Conservation (phyloP, 2,329 filamentous ascomycete genomes). For the Pochonia chlamydosporia region DNA sequence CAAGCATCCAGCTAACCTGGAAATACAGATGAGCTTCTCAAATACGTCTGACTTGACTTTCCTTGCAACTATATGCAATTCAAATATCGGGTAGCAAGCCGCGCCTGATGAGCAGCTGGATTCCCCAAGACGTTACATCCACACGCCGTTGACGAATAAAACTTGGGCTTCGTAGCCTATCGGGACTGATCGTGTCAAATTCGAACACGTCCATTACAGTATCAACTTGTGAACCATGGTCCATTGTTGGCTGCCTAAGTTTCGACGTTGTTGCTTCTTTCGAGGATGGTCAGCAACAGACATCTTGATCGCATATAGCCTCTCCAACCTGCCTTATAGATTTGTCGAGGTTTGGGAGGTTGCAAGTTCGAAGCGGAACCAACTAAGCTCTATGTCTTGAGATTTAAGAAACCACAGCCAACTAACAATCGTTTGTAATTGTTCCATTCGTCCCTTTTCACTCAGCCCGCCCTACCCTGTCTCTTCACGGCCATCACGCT, state of each 20-base stretch:
- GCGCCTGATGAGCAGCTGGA: not conserved
- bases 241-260: slow-evolving; percentile 12
- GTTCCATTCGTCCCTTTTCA: too few species aligned
- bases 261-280: not conserved
- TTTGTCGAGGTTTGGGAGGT: not conserved
- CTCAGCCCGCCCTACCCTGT: too few species aligned
- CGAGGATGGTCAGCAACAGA: not conserved
- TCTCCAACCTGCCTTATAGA: not conserved
- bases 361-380: too few species aligned
- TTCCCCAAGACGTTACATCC: slow-evolving; percentile 3
- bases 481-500: too few species aligned
- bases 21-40: slow-evolving; percentile 27
- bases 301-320: not conserved
- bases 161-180: not conserved
- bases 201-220: slow-evolving; percentile 24
- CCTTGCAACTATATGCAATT: slow-evolving; percentile 13
- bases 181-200: slow-evolving; percentile 9
- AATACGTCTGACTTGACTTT: slow-evolving; percentile 29
- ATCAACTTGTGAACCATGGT: slow-evolving; percentile 23
- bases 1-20: slow-evolving; percentile 31
- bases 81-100: not conserved
- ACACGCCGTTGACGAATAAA: slow-evolving; percentile 6
- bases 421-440: too few species aligned
- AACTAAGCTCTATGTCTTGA: too few species aligned
- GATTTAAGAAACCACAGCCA: too few species aligned